phyloP scores from a whole-genome alignment of 192 early-diverging fungal genomes.

The Obelidium mucronatum region DNA sequence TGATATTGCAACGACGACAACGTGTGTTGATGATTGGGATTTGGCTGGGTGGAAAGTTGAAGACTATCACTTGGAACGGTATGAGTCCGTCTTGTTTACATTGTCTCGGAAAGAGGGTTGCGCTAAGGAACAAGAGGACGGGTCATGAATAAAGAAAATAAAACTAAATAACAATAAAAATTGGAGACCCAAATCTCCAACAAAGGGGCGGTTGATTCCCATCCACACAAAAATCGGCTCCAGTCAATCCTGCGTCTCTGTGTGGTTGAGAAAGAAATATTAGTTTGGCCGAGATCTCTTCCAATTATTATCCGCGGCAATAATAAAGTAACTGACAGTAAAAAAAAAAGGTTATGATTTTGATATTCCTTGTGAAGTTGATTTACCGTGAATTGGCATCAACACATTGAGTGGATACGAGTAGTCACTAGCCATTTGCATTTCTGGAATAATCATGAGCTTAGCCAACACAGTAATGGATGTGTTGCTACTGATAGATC shows the following conservation, averaged over 20 bases:
- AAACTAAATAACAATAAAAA: too few species aligned
- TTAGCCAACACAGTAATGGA: constrained; percentile 30
- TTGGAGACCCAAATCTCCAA: constrained; percentile 13
- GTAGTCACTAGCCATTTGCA: constrained; percentile 20
- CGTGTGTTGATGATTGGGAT: too few species aligned
- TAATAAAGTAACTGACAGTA: constrained; percentile 29
- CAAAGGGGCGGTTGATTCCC: constrained; percentile 24
- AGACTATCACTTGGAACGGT: too few species aligned
- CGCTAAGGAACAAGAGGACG: too few species aligned
- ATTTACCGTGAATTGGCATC: constrained; percentile 8
- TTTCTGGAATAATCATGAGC: constrained; percentile 28
- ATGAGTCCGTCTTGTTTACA: too few species aligned
- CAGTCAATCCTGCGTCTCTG: constrained; percentile 24
- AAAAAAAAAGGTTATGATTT: neutral
- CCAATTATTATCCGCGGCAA: constrained; percentile 29
- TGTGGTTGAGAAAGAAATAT: neutral
- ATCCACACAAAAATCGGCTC: constrained; percentile 36
- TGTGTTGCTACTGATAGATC: constrained; percentile 1
- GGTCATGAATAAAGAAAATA: too few species aligned
- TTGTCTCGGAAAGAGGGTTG: too few species aligned
- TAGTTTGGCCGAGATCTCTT: neutral
- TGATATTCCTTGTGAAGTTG: neutral
- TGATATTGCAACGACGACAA: too few species aligned
- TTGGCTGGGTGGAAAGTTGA: too few species aligned
- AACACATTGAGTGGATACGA: constrained; percentile 30